These are phyloP conservation scores for Penicillium sp. DNA, from an alignment of 2,329 filamentous ascomycete genomes.

Conservation along the genomic window DNA sequence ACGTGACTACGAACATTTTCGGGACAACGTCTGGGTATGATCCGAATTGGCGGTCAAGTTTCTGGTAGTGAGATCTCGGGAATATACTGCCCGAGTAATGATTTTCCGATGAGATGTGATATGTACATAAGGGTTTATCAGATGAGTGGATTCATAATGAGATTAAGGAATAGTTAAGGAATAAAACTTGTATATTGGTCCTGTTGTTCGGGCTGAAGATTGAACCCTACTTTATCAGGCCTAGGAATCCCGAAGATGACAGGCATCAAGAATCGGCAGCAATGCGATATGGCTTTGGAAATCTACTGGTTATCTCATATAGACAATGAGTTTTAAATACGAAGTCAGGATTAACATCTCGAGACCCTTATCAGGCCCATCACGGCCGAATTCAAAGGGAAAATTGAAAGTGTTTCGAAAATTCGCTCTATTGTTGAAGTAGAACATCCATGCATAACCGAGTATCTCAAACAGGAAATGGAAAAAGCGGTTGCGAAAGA, in stretches of 20 bases:
- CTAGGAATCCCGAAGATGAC: too few species aligned
- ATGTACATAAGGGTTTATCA: neutral
- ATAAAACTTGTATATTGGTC: too few species aligned
- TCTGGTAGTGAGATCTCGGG: neutral
- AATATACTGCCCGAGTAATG: neutral
- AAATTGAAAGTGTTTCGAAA: neutral
- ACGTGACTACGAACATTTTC: conserved; percentile 16
- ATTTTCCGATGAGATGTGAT: neutral
- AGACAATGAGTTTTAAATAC: neutral
- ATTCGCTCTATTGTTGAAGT: conserved; percentile 19
- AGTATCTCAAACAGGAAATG: conserved; percentile 6
- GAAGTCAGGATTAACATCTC: neutral
- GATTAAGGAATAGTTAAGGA: too few species aligned
- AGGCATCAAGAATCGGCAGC: too few species aligned
- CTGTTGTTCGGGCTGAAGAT: neutral
- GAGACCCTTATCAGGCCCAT: neutral
- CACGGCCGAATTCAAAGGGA: too few species aligned
- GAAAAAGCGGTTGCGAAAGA: conserved; percentile 11
- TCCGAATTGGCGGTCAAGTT: conserved; percentile 7
- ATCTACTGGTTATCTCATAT: too few species aligned
- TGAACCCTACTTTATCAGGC: too few species aligned
- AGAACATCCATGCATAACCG: conserved; percentile 8
- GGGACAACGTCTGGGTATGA: conserved; percentile 18
- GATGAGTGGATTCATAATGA: too few species aligned
- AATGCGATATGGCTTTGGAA: too few species aligned